Conservation (phyloP, 2,329 filamentous ascomycete genomes). For the Sporothrix sp. region DNA sequence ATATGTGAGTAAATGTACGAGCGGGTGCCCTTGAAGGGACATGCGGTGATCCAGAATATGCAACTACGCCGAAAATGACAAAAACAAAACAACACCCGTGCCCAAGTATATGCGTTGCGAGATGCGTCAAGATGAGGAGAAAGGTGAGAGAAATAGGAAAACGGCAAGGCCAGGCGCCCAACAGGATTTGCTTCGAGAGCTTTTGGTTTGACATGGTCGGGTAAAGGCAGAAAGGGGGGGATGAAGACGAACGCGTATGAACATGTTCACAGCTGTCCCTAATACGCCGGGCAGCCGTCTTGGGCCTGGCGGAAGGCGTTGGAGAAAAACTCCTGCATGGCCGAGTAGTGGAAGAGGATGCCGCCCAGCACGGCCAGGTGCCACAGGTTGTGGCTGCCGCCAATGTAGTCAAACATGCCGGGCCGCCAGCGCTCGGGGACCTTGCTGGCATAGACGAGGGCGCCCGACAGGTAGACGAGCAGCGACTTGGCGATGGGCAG, state of each 20-base stretch:
- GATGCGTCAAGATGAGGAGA: neutral
- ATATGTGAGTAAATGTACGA: no score
- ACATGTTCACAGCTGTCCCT: conserved; percentile 14
- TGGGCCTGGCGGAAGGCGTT: conserved; percentile 61
- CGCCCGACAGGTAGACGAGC: conserved; percentile 74
- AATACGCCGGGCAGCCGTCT: conserved; percentile 47
- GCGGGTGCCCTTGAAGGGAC: no score
- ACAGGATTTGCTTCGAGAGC: no score
- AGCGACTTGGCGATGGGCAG: conserved; percentile 77
- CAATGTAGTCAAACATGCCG: conserved; percentile 89
- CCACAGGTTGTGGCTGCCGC: conserved; percentile 96
- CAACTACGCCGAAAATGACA: neutral
- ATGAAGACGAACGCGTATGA: neutral
- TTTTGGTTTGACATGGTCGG: no score
- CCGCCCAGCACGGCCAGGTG: conserved; percentile 89
- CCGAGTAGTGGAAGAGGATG: conserved; percentile 92
- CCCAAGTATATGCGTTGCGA: neutral
- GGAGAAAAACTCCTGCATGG: conserved; percentile 92
- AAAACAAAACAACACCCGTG: neutral
- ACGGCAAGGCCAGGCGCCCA: no score
- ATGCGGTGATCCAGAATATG: conserved; percentile 2
- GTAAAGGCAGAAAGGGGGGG: neutral
- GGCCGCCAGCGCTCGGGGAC: conserved; percentile 89
- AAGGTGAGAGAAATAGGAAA: neutral
- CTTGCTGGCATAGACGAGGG: conserved; percentile 81